Percentiles rank a stretch among this genome's conserved stretches.
Evolutionary conservation across 306 rosid species (phyloP).

Genomic region (Sechiopsis laciniata): DNA sequence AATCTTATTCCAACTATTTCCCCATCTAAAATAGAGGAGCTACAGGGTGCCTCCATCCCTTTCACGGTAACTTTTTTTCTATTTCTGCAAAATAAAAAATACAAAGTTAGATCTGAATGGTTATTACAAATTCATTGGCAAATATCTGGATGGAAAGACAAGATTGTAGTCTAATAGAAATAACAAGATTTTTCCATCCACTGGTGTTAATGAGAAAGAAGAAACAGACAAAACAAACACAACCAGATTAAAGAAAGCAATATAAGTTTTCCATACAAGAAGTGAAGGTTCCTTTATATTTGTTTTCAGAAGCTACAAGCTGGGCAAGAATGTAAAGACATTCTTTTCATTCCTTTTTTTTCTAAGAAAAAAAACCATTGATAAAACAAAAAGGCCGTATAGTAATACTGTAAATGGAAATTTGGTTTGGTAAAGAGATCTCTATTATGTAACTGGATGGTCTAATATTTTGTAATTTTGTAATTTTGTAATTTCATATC

Average conservation of each 20-base stretch:
- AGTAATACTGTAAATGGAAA: neutral
- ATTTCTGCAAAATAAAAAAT: conserved; percentile 4
- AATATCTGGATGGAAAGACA: neutral
- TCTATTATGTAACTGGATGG: no score
- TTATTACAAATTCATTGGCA: neutral
- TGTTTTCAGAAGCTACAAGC: neutral
- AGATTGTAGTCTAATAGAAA: neutral
- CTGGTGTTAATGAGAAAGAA: neutral
- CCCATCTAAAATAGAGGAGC: conserved; percentile 18
- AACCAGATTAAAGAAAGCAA: conserved; percentile 3
- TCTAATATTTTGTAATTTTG: no score
- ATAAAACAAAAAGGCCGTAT: neutral
- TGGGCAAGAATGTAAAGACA: neutral
- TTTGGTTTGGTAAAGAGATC: no score
- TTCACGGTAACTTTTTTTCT: neutral
- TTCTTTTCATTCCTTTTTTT: neutral
- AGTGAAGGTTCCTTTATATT: neutral
- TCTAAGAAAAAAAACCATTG: neutral
- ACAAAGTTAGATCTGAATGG: no score
- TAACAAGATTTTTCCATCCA: neutral
- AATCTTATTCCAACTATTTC: conserved; percentile 20
- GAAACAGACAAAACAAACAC: neutral
- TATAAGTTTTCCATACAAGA: neutral
- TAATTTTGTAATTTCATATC: no score
- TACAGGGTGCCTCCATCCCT: conserved; percentile 15